phyloP scores from a whole-genome alignment of 345 rosid species.

The Eucalyptus leucophloia region DNA sequence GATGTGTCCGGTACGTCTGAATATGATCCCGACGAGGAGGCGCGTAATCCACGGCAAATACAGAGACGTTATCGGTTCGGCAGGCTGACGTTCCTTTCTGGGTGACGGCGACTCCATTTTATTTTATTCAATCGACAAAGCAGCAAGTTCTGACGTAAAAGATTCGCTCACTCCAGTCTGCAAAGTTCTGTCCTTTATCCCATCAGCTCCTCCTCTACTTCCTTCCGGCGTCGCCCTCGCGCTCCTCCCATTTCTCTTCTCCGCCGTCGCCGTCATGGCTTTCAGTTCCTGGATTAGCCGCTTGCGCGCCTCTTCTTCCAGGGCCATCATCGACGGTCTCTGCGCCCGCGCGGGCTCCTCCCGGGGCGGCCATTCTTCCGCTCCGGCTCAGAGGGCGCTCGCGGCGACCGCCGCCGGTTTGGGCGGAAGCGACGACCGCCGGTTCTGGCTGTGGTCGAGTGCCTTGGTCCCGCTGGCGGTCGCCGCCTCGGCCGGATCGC shows the following conservation, averaged over 20 bases:
- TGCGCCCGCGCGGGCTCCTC: neutral
- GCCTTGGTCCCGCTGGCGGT: constrained; percentile 49
- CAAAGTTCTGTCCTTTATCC: neutral
- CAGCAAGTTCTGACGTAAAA: neutral
- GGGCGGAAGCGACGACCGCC: neutral
- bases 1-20: neutral
- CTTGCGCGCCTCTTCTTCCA: neutral
- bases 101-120: neutral
- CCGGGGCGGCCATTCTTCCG: neutral
- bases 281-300: neutral
- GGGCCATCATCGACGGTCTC: neutral
- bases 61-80: rapidly evolving
- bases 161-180: neutral
- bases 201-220: neutral
- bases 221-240: neutral
- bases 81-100: neutral
- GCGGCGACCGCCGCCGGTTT: neutral
- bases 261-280: neutral
- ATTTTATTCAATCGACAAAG: neutral
- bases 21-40: neutral
- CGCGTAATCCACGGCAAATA: neutral
- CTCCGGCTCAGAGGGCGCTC: neutral
- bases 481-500: constrained; percentile 42
- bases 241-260: neutral
- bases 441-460: constrained; percentile 11